Base-by-base conservation (phyloP, 768 basidiomycete species). In the Kondoa subrosea region DNA sequence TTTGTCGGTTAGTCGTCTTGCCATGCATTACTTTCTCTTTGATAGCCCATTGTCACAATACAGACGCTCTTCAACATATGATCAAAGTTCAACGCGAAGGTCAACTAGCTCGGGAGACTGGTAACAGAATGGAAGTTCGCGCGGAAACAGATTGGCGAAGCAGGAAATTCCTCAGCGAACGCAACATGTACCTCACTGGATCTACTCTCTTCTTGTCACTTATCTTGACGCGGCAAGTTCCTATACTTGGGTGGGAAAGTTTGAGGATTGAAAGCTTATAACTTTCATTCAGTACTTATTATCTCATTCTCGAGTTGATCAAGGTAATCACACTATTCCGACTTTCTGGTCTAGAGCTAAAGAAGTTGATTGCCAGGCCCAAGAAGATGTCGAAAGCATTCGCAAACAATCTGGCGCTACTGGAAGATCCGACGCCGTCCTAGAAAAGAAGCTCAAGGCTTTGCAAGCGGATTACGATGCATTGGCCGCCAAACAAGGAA, bases 191-290 rank as follows among this genome's bases (percentile, higher is more conserved):
- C 76, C 83, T 96, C 17, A 92, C 91, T 70, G 76, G 77, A 25
- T 71, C 90, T 77, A 89, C 87, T 69, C 82, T 99, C 59, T 95
- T 96, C 85, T 85, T 99, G 26, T 95, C 93, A 8, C 85, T 97
- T 67, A 86, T 95, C 72, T 84, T 96, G 72, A 87, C 91, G 1
- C 30, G 40, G 40, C 21, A 50, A 50, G 40, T 50, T 50, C 40
- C 12, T 50, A 8, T 50, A 50, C n/a, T n/a, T n/a, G n/a, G n/a
- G n/a, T n/a, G n/a, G n/a, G n/a, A n/a, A n/a, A n/a, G n/a, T n/a
- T n/a, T n/a, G n/a, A n/a, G n/a, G n/a, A n/a, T n/a, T n/a, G n/a
- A n/a, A n/a, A n/a, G n/a, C n/a, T n/a, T n/a, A n/a, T n/a, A 50
- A 21, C 21, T 50, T 50, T 8, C 40, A 50, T 50, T n/a, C n/a